Base-by-base conservation (phyloP, 805 yeast species). In the Wickerhamomyces chaumierensis region DNA sequence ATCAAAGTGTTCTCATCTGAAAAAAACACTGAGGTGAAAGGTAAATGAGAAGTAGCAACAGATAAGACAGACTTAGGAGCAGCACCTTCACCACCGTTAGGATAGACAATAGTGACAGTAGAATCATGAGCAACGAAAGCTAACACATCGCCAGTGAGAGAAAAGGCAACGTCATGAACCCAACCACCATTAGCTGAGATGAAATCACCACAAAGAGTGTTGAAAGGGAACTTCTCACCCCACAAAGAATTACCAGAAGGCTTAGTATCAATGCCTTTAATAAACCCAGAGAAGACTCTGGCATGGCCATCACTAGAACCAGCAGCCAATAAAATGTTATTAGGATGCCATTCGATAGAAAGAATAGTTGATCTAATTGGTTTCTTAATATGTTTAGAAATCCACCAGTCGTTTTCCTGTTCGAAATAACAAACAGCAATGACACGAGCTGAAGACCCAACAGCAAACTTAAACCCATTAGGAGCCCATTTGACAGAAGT, bases 351-450 rank as follows among this genome's bases (percentile, higher is more conserved):
- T 46, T 79, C 79, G 40, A 90, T 68, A 35, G 82, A 69, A 47
- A 88, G 69, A 48, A 88, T 72, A 25, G 96, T 86, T 11, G 95
- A 81, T 58, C 81, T 79, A 51, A 92, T 68, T n/a, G 96, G 95
- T 61, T 84, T 86, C 67, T 88, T 88, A 62, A 92, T 81, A 64
- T 90, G 98, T 62, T 90, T 90, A 13, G 97, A 85, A 37, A 92
- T 88, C 99, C 99, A 92, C 99, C 99, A 92, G 58, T 92, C 95
- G 59, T 90, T 92, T 52, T 87, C 96, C 45, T 71, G 82, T 63
- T 92, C 98, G 58, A 82, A 92, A 64, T 88, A 92, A 66, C 98
- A 92, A 36, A 92, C 83, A 9, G 97, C 96, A 60, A 92, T 80
- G 45, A 83, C 81, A 43, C 97, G 69, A 34, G 95, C 96, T 35